Conservation (phyloP, 257 asterid species). For the Rehmannia glutinosa region DNA sequence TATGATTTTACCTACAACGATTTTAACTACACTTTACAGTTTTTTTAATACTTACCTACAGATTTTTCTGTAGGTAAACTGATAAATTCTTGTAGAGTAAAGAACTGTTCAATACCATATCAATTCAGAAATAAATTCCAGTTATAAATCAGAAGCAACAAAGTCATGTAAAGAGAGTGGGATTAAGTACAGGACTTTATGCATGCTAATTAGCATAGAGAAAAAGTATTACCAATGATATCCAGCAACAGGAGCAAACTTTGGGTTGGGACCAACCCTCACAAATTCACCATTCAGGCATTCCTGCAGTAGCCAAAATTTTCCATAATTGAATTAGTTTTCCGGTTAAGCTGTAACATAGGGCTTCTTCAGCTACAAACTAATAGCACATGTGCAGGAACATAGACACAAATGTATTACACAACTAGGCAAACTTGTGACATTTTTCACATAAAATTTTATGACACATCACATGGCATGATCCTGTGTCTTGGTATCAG, state of each 20-base stretch:
- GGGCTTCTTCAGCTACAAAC: constrained; percentile 3
- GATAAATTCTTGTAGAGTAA: too few species aligned
- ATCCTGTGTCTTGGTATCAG: not conserved
- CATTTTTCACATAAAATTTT: not conserved
- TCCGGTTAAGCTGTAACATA: not conserved
- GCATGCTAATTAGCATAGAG: not conserved
- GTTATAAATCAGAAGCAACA: not conserved
- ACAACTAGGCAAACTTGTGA: not conserved
- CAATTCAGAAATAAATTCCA: too few species aligned
- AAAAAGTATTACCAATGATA: constrained; percentile 67
- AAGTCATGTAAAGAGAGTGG: not conserved
- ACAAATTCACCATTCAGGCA: constrained; percentile 97
- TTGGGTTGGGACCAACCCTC: constrained; percentile 92
- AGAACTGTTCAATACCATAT: constrained; percentile 1
- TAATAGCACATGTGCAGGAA: not conserved
- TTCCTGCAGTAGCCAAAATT: constrained; percentile 43
- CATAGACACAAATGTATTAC: not conserved
- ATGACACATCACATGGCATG: not conserved
- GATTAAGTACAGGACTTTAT: not conserved
- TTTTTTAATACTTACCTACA: too few species aligned
- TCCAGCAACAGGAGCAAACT: constrained; percentile 93
- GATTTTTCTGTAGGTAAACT: too few species aligned
- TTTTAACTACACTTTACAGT: too few species aligned
- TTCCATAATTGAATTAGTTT: constrained; percentile 6
- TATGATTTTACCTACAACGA: too few species aligned